Conservation (phyloP, 2,329 filamentous ascomycete genomes). For the Stachybotrys chlorohalonatus region DNA sequence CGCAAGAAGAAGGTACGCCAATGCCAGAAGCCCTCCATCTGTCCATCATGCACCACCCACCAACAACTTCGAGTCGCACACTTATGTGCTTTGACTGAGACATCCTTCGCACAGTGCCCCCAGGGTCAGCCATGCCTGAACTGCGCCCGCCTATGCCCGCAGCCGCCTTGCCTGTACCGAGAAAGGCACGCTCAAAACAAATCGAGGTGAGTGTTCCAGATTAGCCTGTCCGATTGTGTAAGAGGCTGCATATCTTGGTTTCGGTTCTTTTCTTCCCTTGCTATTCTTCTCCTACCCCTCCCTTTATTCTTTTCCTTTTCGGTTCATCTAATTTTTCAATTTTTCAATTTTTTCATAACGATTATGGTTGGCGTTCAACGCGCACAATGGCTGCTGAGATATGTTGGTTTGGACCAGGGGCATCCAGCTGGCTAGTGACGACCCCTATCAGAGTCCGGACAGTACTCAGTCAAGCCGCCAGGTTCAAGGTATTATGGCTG, state of each 20-base stretch:
- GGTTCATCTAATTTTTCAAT: too few species aligned
- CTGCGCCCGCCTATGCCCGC: conserved; percentile 42
- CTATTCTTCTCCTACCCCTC: not conserved
- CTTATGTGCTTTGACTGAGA: not conserved
- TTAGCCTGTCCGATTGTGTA: not conserved
- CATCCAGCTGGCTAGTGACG: not conserved
- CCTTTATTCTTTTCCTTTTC: not conserved
- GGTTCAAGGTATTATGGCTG: not conserved
- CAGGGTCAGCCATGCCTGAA: conserved; percentile 45
- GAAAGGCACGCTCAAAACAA: not conserved
- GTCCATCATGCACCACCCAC: not conserved
- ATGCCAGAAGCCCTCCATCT: too few species aligned
- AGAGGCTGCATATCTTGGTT: not conserved
- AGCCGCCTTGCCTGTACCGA: conserved; percentile 38
- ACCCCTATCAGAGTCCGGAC: not conserved
- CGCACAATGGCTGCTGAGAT: not conserved
- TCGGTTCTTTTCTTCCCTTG: not conserved
- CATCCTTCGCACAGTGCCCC: conserved; percentile 32
- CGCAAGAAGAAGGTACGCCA: conserved; percentile 39
- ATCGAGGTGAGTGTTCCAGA: not conserved
- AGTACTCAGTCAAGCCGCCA: not conserved
- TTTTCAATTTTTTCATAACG: too few species aligned
- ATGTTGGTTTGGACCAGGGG: not conserved
- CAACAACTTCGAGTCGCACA: not conserved
- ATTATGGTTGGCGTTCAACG: not conserved